These are phyloP conservation scores for Saccharomycopsis schoenii DNA, from an alignment of 805 yeast species.

Conservation along the genomic window DNA sequence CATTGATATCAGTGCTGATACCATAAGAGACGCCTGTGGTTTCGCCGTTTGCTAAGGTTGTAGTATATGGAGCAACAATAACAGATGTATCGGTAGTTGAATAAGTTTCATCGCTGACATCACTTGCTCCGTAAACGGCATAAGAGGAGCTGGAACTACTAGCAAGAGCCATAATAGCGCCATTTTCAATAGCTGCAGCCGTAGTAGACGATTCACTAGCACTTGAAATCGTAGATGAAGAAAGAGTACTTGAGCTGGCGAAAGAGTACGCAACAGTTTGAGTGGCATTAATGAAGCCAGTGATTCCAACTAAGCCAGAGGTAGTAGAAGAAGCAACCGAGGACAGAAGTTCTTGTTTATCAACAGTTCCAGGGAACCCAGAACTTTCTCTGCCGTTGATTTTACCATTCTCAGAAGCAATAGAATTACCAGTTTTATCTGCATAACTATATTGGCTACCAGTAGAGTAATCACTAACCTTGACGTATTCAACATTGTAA, in stretches of 20 bases:
- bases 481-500: conserved; percentile 50
- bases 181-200: conserved; percentile 25
- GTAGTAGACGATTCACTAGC: neutral
- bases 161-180: conserved; percentile 28
- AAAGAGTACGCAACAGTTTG: neutral
- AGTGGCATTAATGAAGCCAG: neutral
- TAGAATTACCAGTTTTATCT: conserved; percentile 30
- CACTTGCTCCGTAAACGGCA: conserved; percentile 6
- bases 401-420: conserved; percentile 8
- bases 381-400: conserved; percentile 13
- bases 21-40: conserved; percentile 16
- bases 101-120: conserved; percentile 7
- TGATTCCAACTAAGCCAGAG: neutral
- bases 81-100: conserved; percentile 17
- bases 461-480: conserved; percentile 59
- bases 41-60: conserved; percentile 10
- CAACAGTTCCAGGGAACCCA: conserved; percentile 3
- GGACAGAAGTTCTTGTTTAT: neutral
- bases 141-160: conserved; percentile 14
- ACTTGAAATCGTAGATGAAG: neutral
- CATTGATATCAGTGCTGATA: conserved; percentile 4
- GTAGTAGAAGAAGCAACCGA: conserved; percentile 3
- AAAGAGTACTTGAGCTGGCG: neutral
- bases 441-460: conserved; percentile 51
- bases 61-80: conserved; percentile 14